phyloP scores from a whole-genome alignment of 2,329 filamentous ascomycete genomes.

The Neofusicoccum ribis region DNA sequence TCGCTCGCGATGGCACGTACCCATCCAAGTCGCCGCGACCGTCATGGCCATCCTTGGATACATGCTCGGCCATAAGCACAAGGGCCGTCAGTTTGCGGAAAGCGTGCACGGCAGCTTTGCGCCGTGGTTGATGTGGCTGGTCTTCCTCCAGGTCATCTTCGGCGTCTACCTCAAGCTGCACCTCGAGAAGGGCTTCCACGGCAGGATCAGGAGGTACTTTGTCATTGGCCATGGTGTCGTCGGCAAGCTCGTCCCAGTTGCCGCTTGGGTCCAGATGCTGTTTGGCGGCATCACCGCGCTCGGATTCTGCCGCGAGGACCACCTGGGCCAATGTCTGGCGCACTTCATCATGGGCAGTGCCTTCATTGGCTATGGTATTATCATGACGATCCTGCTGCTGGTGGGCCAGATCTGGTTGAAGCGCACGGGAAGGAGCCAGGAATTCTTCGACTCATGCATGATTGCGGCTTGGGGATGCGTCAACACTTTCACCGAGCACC shows the following conservation, averaged over 20 bases:
- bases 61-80: slow-evolving; percentile 87
- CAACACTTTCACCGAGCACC: slow-evolving; percentile 97
- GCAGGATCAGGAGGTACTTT: slow-evolving; percentile 69
- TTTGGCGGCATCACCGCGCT: slow-evolving; percentile 92
- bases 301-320: slow-evolving; percentile 90
- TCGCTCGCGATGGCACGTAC: slow-evolving; percentile 92
- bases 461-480: slow-evolving; percentile 96
- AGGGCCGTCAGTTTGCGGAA: slow-evolving; percentile 78
- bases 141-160: slow-evolving; percentile 73
- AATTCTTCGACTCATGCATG: slow-evolving; percentile 91
- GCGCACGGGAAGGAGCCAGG: slow-evolving; percentile 81
- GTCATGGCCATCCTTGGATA: slow-evolving; percentile 79
- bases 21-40: slow-evolving; percentile 74
- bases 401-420: slow-evolving; percentile 87
- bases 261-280: slow-evolving; percentile 90
- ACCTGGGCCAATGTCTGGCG: slow-evolving; percentile 86
- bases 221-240: slow-evolving; percentile 75
- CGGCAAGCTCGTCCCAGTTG: slow-evolving; percentile 83
- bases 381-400: slow-evolving; percentile 81
- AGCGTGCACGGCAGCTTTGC: slow-evolving; percentile 85
- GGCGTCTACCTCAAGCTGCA: slow-evolving; percentile 89
- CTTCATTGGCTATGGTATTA: slow-evolving; percentile 89
- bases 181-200: slow-evolving; percentile 80
- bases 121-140: slow-evolving; percentile 74
- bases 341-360: slow-evolving; percentile 99